Evolutionary conservation across 129 eudicot species (phyloP).

Genomic region (Oenanthe sinensis): DNA sequence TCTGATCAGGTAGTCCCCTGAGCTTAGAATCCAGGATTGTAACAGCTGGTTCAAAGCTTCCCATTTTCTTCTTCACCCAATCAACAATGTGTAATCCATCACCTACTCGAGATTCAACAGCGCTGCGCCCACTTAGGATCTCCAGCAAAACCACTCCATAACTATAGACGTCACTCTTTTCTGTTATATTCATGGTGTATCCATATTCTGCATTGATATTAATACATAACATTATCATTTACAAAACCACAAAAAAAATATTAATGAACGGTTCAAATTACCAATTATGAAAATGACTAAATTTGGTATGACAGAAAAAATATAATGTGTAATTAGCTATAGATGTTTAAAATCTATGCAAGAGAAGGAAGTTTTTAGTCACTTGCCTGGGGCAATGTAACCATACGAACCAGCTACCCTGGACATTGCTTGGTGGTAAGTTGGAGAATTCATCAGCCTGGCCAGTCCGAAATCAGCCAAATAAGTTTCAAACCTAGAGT

Average conservation of each 20-base stretch:
- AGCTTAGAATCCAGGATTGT: constrained; percentile 61
- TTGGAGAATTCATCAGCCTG: constrained; percentile 74
- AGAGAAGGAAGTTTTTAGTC: background rate
- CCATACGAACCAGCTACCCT: constrained; percentile 90
- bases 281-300: background rate
- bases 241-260: background rate
- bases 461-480: constrained; percentile 95
- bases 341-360: background rate
- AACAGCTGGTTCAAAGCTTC: constrained; percentile 82
- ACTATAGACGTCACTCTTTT: constrained; percentile 89
- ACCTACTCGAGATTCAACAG: constrained; percentile 60
- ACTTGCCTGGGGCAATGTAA: constrained; percentile 93
- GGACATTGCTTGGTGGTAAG: constrained; percentile 86
- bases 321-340: background rate
- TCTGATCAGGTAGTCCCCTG: constrained; percentile 73
- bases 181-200: constrained; percentile 86
- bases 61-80: constrained; percentile 98
- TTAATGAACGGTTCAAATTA: background rate
- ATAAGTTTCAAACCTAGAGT: constrained; percentile 74
- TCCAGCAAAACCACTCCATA: constrained; percentile 86
- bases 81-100: constrained; percentile 87
- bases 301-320: background rate
- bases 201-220: constrained; percentile 64
- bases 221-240: background rate
- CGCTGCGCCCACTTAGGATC: constrained; percentile 81